phyloP scores from a whole-genome alignment of 2,329 filamentous ascomycete species.

The Trichophyton mentagrophytes region DNA sequence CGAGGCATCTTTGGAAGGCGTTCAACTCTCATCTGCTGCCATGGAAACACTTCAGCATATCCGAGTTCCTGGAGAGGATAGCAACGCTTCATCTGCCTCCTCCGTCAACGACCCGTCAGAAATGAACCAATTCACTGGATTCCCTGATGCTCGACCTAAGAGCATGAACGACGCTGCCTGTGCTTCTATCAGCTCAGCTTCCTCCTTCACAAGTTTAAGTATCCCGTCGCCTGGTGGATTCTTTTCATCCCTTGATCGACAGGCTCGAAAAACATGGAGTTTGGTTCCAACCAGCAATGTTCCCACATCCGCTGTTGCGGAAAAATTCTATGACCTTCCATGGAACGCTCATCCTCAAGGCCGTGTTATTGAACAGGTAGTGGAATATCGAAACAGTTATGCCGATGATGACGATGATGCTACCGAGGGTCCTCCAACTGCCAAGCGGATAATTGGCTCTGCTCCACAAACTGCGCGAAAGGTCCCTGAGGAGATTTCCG shows the following conservation, averaged over 20 bases:
- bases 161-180: slow-evolving; percentile 36
- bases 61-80: slow-evolving; percentile 38
- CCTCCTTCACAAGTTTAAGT: slow-evolving; percentile 66
- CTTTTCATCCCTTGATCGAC: slow-evolving; percentile 70
- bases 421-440: slow-evolving; percentile 24
- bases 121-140: slow-evolving; percentile 42
- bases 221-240: slow-evolving; percentile 88
- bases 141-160: slow-evolving; percentile 43
- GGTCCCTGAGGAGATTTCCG: slow-evolving; percentile 30
- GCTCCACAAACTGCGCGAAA: slow-evolving; percentile 57
- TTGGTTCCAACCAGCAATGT: slow-evolving; percentile 43
- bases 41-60: slow-evolving; percentile 68
- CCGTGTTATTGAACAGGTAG: slow-evolving; percentile 51
- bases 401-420: slow-evolving; percentile 22
- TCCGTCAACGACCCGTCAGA: slow-evolving; percentile 19
- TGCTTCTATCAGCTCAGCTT: slow-evolving; percentile 47
- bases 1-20: slow-evolving; percentile 17
- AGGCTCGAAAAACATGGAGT: slow-evolving; percentile 72
- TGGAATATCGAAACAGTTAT: slow-evolving; percentile 43
- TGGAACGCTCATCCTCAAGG: slow-evolving; percentile 45
- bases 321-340: slow-evolving; percentile 77
- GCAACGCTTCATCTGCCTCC: slow-evolving; percentile 26
- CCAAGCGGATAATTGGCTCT: slow-evolving; percentile 34
- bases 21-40: slow-evolving; percentile 66
- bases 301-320: slow-evolving; percentile 80